A percentile compares a stretch with the other conserved stretches of the same genome.
Conservation (phyloP, 140 eudicot genomes). For the Cichorium intybus region DNA sequence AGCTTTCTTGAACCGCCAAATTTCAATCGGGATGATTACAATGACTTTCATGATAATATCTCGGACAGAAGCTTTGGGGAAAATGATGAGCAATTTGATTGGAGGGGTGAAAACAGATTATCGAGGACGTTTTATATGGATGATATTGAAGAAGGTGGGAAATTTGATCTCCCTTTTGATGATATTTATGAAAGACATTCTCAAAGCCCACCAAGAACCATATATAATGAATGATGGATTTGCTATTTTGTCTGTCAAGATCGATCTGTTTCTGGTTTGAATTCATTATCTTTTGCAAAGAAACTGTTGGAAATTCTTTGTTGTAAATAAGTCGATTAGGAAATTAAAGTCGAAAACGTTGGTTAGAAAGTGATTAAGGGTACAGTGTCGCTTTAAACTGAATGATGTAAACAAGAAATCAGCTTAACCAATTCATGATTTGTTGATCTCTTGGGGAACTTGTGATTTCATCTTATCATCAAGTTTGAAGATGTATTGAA, state of each 20-base stretch:
- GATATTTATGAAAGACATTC: constrained; percentile 56
- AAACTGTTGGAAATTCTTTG: constrained; percentile 32
- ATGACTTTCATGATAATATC: constrained; percentile 32
- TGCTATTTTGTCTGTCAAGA: no score
- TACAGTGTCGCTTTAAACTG: constrained; percentile 18
- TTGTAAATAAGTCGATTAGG: constrained; percentile 36
- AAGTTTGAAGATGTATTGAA: not conserved
- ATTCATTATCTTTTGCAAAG: constrained; percentile 22
- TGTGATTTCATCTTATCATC: not conserved
- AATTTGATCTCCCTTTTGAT: constrained; percentile 70
- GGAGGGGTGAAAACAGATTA: constrained; percentile 40
- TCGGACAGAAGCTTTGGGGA: constrained; percentile 57
- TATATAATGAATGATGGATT: constrained; percentile 2
- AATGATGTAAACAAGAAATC: constrained; percentile 26
- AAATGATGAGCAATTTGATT: constrained; percentile 37
- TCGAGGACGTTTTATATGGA: constrained; percentile 57
- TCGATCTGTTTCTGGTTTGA: constrained; percentile 12
- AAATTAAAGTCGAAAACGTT: constrained; percentile 11
- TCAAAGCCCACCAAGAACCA: constrained; percentile 32
- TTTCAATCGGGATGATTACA: constrained; percentile 29
- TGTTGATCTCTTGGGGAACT: constrained; percentile 8
- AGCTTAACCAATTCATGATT: constrained; percentile 18
- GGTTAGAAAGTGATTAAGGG: constrained; percentile 30
- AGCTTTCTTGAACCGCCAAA: constrained; percentile 90
- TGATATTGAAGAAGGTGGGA: constrained; percentile 50